These are phyloP conservation scores for Fusarium sp. DNA, from an alignment of 2,329 filamentous ascomycete species.

Conservation along the genomic window DNA sequence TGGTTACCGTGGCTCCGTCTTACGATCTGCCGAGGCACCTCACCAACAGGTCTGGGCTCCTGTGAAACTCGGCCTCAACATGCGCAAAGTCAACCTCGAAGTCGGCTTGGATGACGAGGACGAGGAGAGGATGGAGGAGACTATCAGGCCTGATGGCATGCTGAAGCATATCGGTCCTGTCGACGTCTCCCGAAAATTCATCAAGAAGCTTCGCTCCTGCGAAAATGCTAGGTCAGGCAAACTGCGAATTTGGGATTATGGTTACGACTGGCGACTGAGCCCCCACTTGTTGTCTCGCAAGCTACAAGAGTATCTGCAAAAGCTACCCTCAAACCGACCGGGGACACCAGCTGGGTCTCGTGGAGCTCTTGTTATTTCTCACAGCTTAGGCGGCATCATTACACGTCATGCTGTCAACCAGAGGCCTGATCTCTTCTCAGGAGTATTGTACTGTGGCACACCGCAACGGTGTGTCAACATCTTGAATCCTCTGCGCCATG, in stretches of 20 bases:
- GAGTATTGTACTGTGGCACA: constrained; percentile 87
- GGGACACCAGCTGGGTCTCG: constrained; percentile 65
- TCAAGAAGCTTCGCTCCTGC: constrained; percentile 82
- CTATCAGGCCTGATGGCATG: constrained; percentile 89
- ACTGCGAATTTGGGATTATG: constrained; percentile 88
- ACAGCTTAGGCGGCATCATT: constrained; percentile 89
- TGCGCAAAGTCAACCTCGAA: constrained; percentile 92
- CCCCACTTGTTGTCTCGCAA: constrained; percentile 81
- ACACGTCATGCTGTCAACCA: constrained; percentile 90
- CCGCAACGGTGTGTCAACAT: constrained; percentile 93
- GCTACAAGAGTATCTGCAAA: constrained; percentile 81
- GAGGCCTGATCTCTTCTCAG: constrained; percentile 86
- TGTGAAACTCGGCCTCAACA: constrained; percentile 91
- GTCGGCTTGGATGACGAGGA: constrained; percentile 86
- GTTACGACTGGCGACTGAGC: constrained; percentile 94
- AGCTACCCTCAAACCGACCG: constrained; percentile 80
- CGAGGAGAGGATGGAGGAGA: constrained; percentile 85
- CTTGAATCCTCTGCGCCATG: constrained; percentile 88
- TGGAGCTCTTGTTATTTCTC: constrained; percentile 87
- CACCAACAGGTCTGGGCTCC: constrained; percentile 95
- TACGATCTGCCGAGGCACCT: constrained; percentile 85
- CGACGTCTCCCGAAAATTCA: constrained; percentile 86
- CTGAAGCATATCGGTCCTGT: constrained; percentile 93
- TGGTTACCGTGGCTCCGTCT: constrained; percentile 90
- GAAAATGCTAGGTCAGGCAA: constrained; percentile 80